These are phyloP conservation scores for Cryphonectria nitschkei DNA, from an alignment of 2,329 filamentous ascomycete genomes.

Conservation along the genomic window DNA sequence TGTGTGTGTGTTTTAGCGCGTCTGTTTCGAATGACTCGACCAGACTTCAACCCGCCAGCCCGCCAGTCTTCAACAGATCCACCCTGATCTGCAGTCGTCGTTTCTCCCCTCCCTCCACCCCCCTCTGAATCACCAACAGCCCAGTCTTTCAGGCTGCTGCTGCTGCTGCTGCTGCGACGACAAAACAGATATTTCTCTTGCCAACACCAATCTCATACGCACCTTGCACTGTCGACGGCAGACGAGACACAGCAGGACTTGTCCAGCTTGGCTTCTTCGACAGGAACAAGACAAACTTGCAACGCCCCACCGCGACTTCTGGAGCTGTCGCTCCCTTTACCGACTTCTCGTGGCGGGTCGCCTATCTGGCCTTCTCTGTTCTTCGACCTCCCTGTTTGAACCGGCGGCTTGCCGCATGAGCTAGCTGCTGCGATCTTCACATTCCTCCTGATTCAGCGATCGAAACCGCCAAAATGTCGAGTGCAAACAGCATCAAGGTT, in stretches of 20 bases:
- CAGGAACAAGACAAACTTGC: slow-evolving; percentile 4
- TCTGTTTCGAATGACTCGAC: slow-evolving; percentile 17
- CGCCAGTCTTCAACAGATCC: slow-evolving; percentile 15
- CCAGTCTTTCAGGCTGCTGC: slow-evolving; percentile 19
- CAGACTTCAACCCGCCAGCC: slow-evolving; percentile 11
- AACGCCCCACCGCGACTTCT: slow-evolving; percentile 18
- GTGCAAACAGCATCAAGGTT: slow-evolving; percentile 76
- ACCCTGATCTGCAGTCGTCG: slow-evolving; percentile 4
- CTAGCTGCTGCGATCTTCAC: slow-evolving; percentile 34
- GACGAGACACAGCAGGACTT: slow-evolving; percentile 17
- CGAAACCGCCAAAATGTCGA: slow-evolving; percentile 53
- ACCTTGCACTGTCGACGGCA: neutral
- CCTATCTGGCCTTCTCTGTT: slow-evolving; percentile 24
- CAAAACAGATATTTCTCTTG: neutral
- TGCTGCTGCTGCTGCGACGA: neutral
- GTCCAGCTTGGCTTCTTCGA: slow-evolving; percentile 6
- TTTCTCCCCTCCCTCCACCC: slow-evolving; percentile 1
- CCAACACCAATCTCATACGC: neutral
- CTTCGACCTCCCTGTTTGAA: slow-evolving; percentile 6
- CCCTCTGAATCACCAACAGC: slow-evolving; percentile 8
- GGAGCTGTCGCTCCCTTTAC: slow-evolving; percentile 20
- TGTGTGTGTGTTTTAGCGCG: slow-evolving; percentile 15
- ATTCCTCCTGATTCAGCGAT: slow-evolving; percentile 33
- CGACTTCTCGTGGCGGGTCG: slow-evolving; percentile 27
- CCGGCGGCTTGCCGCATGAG: slow-evolving; percentile 24